A percentile compares a stretch with the other conserved stretches of the same genome.
Evolutionary conservation across 2,329 filamentous ascomycete species (phyloP).

Genomic region (Diaporthe australafricana): DNA sequence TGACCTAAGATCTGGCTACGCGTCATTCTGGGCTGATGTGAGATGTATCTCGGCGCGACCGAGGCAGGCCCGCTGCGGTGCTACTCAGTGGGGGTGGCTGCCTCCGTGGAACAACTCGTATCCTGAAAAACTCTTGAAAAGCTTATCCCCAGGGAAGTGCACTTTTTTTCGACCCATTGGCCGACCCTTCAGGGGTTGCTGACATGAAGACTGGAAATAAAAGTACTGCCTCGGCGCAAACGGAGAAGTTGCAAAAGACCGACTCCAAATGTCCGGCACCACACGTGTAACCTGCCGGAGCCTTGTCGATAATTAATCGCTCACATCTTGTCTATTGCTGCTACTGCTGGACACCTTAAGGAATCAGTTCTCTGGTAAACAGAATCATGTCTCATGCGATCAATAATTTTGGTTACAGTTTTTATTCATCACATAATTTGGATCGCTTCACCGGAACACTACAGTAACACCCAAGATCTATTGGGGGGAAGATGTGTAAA

Average conservation of each 20-base stretch:
- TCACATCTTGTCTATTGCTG: too few species aligned
- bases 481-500: too few species aligned
- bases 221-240: background rate
- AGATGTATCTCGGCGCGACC: background rate
- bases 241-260: background rate
- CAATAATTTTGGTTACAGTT: too few species aligned
- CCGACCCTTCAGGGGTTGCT: background rate
- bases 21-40: background rate
- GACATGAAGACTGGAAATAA: background rate
- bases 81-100: background rate
- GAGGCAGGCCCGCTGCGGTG: constrained; percentile 3
- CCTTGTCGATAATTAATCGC: background rate
- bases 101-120: constrained; percentile 3
- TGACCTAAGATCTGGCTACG: background rate
- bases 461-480: too few species aligned
- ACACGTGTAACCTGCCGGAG: background rate
- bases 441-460: too few species aligned
- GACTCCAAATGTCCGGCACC: background rate
- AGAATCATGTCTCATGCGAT: too few species aligned
- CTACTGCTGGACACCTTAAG: background rate
- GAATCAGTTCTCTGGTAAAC: background rate
- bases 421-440: too few species aligned
- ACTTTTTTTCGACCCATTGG: background rate
- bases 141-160: background rate
- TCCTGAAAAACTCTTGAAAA: constrained; percentile 4